These are phyloP conservation scores for Candida jianshihensis DNA, from an alignment of 805 yeast genomes.

Conservation along the genomic window DNA sequence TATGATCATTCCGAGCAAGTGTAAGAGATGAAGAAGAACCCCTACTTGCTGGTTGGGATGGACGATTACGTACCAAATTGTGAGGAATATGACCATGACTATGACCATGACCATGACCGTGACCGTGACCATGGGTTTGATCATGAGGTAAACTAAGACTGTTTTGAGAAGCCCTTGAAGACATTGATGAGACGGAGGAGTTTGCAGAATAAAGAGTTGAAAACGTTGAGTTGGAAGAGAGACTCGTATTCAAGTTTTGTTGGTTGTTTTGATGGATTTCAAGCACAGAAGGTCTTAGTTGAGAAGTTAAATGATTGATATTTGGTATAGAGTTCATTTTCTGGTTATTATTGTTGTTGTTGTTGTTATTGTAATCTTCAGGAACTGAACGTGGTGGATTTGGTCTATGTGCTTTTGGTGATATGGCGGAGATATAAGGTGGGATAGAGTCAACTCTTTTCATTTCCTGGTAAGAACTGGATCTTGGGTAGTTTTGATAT, in stretches of 20 bases:
- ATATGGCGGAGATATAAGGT: constrained; percentile 3
- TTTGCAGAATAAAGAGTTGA: constrained; percentile 17
- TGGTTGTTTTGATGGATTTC: constrained; percentile 13
- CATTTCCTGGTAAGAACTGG: constrained; percentile 2
- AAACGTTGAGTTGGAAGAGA: constrained; percentile 18
- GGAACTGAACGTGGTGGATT: constrained; percentile 19
- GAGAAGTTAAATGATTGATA: constrained; percentile 11
- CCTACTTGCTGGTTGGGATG: background rate
- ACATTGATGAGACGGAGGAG: constrained; percentile 20
- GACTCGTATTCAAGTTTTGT: constrained; percentile 4
- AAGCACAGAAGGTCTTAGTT: constrained; percentile 19
- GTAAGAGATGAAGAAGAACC: background rate
- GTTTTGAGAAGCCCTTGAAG: constrained; percentile 19
- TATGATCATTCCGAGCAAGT: too few relatives aligned
- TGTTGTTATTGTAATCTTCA: constrained; percentile 8
- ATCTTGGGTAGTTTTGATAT: constrained; percentile 17
- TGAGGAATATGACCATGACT: background rate
- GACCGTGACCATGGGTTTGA: background rate
- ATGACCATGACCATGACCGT: background rate
- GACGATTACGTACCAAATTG: background rate
- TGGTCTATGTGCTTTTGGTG: constrained; percentile 5
- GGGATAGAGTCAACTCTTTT: constrained; percentile 16
- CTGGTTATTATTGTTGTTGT: constrained; percentile 1
- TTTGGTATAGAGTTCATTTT: constrained; percentile 11
- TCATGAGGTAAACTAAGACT: constrained; percentile 5